A percentile compares a stretch with the other conserved stretches of the same genome.
phyloP scores from a whole-genome alignment of 208 protist species.

The Trypanosoma cruzi region DNA sequence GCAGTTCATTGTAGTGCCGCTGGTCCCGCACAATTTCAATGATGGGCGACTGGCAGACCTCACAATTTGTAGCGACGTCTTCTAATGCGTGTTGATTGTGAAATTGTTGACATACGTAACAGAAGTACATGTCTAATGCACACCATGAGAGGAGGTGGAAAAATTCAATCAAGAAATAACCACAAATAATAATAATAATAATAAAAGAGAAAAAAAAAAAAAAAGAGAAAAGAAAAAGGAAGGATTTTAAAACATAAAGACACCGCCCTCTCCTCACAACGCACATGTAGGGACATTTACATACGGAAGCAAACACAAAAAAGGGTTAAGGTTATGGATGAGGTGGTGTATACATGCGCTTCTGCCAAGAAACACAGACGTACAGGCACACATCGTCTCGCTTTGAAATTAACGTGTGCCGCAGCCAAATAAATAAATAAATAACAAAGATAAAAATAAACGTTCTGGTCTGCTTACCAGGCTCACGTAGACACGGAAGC shows the following conservation, averaged over 20 bases:
- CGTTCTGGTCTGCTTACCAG: background rate
- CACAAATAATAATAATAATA: background rate
- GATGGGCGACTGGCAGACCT: slow-evolving; percentile 18
- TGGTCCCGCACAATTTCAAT: slow-evolving; percentile 17
- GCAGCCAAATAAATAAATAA: slow-evolving; percentile 1
- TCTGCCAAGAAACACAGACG: no score
- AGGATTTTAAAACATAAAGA: background rate
- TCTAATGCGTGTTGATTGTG: background rate
- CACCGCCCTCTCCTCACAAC: no score
- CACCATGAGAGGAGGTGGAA: background rate
- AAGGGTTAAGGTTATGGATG: no score
- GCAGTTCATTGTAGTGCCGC: slow-evolving; percentile 14
- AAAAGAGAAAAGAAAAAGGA: slow-evolving; percentile 10
- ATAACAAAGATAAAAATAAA: background rate
- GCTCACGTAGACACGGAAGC: background rate
- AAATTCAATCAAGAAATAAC: no score
- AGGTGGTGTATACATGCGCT: no score
- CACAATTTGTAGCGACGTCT: slow-evolving; percentile 1
- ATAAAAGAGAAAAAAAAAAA: background rate
- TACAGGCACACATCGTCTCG: background rate
- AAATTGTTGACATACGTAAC: slow-evolving; percentile 22
- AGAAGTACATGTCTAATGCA: slow-evolving; percentile 23
- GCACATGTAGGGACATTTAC: background rate
- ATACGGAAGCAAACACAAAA: slow-evolving; percentile 8
- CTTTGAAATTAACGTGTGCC: background rate